Base-by-base conservation (phyloP, 306 rosid species). In the Ormosia emarginata region DNA sequence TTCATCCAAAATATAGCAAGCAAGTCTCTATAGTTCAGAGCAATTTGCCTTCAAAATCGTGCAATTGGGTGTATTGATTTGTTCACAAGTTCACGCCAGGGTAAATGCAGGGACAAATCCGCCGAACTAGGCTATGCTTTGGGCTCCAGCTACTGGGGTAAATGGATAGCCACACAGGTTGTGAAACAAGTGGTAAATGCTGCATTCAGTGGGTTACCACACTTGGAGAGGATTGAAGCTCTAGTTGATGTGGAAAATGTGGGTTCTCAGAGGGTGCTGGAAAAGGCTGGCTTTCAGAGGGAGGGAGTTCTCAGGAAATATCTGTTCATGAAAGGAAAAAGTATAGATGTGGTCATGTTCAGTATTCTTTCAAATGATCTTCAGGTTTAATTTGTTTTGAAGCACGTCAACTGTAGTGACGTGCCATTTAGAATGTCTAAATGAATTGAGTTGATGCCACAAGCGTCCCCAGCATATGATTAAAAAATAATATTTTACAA, bases 241-340 rank as follows among this genome's bases (percentile, higher is more conserved):
- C 37, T 80, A 1, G 89, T 88, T 33, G 92, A 86, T 84, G 83
- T 85, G 30, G 90, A 91, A 52, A 91, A 91, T 67, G 59, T 57
- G 55, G 89, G 73, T 3, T 92, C 94, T 13, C 94, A 89, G 15
- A 90, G 83, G 63, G 87, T 90, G 41, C 18, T 93, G 67, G 85
- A 87, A 69, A 93, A 93, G 78, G 83, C 79, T 41, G 92, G 94
- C 9, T 93, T 93, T 81, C 77, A 36, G 9, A 86, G 66, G 64
- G 95, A 94, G 79, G 92, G 98, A n/a, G 72, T 91, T 84, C 79
- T 94, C n/a, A 89, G 92, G 58, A 94, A 89, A 52, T 88, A 77
- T 65, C 0, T 0, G 2, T 8, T 82, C 50, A 15, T 82, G 18
- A 90, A 86, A 47, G 97, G 93, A 33, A 78, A 70, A 69, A 49